Evolutionary conservation across 331 rosid genomes (phyloP).

Genomic region (Rosa hybrid): DNA sequence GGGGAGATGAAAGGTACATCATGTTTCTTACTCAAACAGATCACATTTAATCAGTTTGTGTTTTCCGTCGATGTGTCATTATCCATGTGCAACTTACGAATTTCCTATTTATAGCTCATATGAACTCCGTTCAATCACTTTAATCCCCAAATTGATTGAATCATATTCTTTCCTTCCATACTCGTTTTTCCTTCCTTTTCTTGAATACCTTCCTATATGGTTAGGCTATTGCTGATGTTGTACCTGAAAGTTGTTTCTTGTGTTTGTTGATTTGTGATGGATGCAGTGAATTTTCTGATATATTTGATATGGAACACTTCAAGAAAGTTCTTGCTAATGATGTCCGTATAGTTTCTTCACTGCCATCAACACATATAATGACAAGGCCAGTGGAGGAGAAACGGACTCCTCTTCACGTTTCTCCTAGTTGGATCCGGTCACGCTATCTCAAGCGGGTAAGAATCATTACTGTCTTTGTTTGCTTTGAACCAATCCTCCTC

Average conservation of each 20-base stretch:
- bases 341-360: conserved; percentile 72
- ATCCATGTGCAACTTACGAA: not conserved
- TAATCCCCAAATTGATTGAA: not conserved
- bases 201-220: not conserved
- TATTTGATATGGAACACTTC: conserved; percentile 92
- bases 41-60: not conserved
- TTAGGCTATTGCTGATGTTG: not conserved
- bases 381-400: conserved; percentile 79
- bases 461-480: conserved; percentile 8
- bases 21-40: not conserved
- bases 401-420: conserved; percentile 69
- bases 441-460: conserved; percentile 81
- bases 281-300: conserved; percentile 92
- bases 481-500: not conserved
- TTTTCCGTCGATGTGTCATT: not conserved
- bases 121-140: not conserved
- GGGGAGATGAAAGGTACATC: conserved; percentile 96
- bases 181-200: not conserved
- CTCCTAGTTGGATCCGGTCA: conserved; percentile 78
- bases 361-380: conserved; percentile 94
- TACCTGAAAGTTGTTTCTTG: conserved; percentile 7
- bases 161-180: not conserved
- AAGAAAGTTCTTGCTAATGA: conserved; percentile 68
- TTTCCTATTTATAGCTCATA: not conserved
- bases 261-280: conserved; percentile 28